These are phyloP conservation scores for Termitomyces sp. DNA, from an alignment of 768 basidiomycete genomes.

Conservation along the genomic window DNA sequence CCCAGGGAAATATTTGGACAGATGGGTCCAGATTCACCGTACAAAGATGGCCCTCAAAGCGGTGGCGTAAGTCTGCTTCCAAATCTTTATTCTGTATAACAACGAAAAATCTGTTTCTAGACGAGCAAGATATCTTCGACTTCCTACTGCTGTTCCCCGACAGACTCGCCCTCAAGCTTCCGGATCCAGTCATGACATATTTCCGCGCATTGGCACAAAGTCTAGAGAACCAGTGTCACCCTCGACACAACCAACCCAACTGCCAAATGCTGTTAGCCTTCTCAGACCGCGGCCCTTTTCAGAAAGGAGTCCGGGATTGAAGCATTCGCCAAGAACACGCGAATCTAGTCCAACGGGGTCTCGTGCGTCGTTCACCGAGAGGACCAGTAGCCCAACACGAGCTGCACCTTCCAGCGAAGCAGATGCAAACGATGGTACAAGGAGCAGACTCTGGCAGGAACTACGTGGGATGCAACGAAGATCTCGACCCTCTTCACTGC, in stretches of 20 bases:
- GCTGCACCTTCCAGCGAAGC: conserved; percentile 21
- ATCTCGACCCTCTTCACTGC: conserved; percentile 39
- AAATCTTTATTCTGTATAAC: not conserved
- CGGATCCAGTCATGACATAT: not conserved
- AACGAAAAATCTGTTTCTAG: conserved; percentile 29
- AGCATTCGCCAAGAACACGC: conserved; percentile 22
- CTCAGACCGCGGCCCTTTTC: conserved; percentile 29
- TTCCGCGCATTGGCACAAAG: not conserved
- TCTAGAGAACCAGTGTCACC: conserved; percentile 10
- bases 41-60: conserved; percentile 74
- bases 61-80: conserved; percentile 59
- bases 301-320: conserved; percentile 28
- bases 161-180: conserved; percentile 6
- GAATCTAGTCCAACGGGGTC: conserved; percentile 20
- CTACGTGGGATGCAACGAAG: conserved; percentile 43
- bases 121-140: conserved; percentile 75
- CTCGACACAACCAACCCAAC: conserved; percentile 11
- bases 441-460: conserved; percentile 51
- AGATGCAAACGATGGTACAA: conserved; percentile 27
- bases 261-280: conserved; percentile 9
- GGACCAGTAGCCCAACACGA: conserved; percentile 15
- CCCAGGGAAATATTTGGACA: conserved; percentile 48
- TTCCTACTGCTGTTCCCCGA: conserved; percentile 52
- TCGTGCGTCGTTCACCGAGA: conserved; percentile 4
- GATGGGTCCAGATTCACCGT: conserved; percentile 65